These are phyloP conservation scores for Helminthosporium solani DNA, from an alignment of 2,329 filamentous ascomycete species.

Conservation along the genomic window DNA sequence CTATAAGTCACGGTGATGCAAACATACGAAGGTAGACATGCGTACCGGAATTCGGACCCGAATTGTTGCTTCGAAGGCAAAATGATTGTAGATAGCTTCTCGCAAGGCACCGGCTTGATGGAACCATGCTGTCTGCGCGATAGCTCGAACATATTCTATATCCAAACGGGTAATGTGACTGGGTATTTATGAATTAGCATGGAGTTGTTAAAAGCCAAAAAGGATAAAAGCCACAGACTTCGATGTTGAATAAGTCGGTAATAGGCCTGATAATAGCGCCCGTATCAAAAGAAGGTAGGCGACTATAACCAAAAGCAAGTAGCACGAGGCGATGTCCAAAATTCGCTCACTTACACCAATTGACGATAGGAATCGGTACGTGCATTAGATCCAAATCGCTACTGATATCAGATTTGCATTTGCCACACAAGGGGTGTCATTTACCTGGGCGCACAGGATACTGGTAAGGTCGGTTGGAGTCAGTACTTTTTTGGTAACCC, in stretches of 20 bases:
- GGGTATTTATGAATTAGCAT: neutral
- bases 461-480: neutral
- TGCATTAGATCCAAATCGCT: neutral
- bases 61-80: slow-evolving; percentile 10
- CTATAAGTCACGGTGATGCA: neutral
- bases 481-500: neutral
- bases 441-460: neutral
- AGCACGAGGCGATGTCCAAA: neutral
- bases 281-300: neutral
- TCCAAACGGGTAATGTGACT: slow-evolving; percentile 12
- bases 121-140: slow-evolving; percentile 8
- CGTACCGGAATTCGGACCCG: slow-evolving; percentile 11
- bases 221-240: neutral
- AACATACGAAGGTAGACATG: neutral
- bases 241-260: neutral
- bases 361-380: neutral
- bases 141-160: slow-evolving; percentile 6
- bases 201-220: neutral
- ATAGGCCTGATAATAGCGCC: neutral
- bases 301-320: neutral
- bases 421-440: neutral
- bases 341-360: neutral
- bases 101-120: slow-evolving; percentile 9
- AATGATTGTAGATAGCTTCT: slow-evolving; percentile 16
- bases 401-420: neutral